phyloP scores from a whole-genome alignment of 2,329 filamentous ascomycete species.

The Fusarium sp. region DNA sequence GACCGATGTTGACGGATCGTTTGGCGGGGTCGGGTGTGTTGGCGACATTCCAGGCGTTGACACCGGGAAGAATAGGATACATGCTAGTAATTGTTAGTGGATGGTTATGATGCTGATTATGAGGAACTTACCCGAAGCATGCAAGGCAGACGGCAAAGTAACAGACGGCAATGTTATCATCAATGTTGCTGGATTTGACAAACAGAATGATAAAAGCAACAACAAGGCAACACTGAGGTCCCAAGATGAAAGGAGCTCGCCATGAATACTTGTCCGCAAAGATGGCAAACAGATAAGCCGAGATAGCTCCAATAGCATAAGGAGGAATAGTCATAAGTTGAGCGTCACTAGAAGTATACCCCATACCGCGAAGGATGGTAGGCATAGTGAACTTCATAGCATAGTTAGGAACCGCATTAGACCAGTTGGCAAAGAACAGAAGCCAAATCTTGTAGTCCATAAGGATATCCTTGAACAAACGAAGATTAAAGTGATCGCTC shows the following conservation, averaged over 20 bases:
- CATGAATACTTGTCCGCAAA: slow-evolving; percentile 24
- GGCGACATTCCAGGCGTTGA: slow-evolving; percentile 57
- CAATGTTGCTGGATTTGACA: slow-evolving; percentile 9
- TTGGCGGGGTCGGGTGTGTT: slow-evolving; percentile 55
- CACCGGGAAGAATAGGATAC: slow-evolving; percentile 57
- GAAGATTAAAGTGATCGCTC: slow-evolving; percentile 16
- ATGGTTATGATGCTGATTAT: accelerated
- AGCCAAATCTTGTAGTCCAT: slow-evolving; percentile 62
- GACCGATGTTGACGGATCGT: slow-evolving; percentile 57
- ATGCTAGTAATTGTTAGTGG: not conserved
- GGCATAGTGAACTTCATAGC: slow-evolving; percentile 54
- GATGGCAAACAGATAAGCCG: slow-evolving; percentile 17
- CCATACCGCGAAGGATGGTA: slow-evolving; percentile 57
- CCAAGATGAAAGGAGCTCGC: slow-evolving; percentile 18
- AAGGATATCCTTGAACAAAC: slow-evolving; percentile 54
- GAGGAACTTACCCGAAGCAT: slow-evolving; percentile 14
- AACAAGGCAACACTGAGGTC: slow-evolving; percentile 20
- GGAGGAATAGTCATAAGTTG: slow-evolving; percentile 45
- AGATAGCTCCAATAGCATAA: slow-evolving; percentile 22
- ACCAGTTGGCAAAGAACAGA: slow-evolving; percentile 58
- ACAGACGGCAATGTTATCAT: slow-evolving; percentile 16
- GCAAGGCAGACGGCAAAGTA: slow-evolving; percentile 23
- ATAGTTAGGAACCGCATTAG: slow-evolving; percentile 54
- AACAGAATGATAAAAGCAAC: slow-evolving; percentile 18
- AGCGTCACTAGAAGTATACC: slow-evolving; percentile 52